Evolutionary conservation across 805 yeast species (phyloP), one percentile per base, ranked within the genome.

Genomic region (Wickerhamomyces kurtzmanii): DNA sequence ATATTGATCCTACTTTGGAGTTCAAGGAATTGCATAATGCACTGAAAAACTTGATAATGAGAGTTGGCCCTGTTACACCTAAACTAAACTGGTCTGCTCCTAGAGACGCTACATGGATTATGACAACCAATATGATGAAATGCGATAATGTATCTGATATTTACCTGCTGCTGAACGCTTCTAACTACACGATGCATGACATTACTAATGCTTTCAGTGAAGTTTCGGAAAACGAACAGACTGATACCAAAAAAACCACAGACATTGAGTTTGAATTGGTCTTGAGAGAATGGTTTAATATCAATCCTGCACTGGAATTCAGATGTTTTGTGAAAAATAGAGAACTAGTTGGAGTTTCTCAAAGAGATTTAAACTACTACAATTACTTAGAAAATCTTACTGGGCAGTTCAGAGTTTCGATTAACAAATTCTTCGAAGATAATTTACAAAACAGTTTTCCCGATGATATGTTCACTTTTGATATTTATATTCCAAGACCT

Each of bases 61-160:
- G 62, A 23, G 57, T 67, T 26, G 79, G 80, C 0, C 56, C 71
- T 1, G 84, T 86, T 3, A 66, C 84, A 1, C 97, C 97, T 1
- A 91, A 91, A 46, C 58, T 89, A 40, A 91, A 91, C 59, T 91
- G 98, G 98, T 85, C 96, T 1, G 81, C 96, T 2, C 98, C 99
- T 2, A 78, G 76, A 46, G 99, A 91, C 55, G 83, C 97, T 2
- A 70, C 76, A 1, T 91, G 97, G 98, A 89, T 91, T 13, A 56
- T 81, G 43, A 67, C 91, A 3, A 74, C 80, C 18, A 82, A 84
- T 43, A 66, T 83, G 3, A 68, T 80, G 67, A 68, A 71, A 43
- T 87, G 97, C 45, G 61, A 56, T 11, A 67, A 65, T 18, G 73
- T 79, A 0, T 67, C 76, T 21, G 99, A 91, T 38, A 55, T 91